Evolutionary conservation across 495 filamentous ascomycete species (phyloP).

Genomic region (Penicillium canariense): DNA sequence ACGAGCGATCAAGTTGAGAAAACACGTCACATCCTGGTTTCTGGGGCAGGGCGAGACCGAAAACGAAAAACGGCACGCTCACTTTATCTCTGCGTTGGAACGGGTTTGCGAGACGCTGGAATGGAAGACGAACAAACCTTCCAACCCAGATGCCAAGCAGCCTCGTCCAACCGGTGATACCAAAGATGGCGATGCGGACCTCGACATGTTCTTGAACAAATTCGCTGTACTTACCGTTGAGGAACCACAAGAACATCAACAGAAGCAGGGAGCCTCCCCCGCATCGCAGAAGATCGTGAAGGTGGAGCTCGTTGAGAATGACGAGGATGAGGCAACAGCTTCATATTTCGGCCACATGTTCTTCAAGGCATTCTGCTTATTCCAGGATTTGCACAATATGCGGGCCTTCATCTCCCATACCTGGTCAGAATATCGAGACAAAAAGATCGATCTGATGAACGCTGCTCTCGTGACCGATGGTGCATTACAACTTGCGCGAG

Average conservation of each 20-base stretch:
- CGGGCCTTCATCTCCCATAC: slow-evolving; percentile 26
- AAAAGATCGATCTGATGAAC: slow-evolving; percentile 34
- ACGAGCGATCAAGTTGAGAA: slow-evolving; percentile 32
- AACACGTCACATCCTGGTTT: slow-evolving; percentile 31
- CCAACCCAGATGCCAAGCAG: slow-evolving; percentile 18
- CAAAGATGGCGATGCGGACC: slow-evolving; percentile 10
- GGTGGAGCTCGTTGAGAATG: slow-evolving; percentile 24
- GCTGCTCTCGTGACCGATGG: slow-evolving; percentile 33
- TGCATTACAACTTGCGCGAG: slow-evolving; percentile 27
- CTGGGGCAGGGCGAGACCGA: slow-evolving; percentile 23
- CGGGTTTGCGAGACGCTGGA: slow-evolving; percentile 29
- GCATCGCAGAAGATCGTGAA: slow-evolving; percentile 26
- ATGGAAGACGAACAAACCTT: slow-evolving; percentile 20
- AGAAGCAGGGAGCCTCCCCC: slow-evolving; percentile 5
- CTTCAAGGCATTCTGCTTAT: slow-evolving; percentile 30
- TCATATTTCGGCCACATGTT: slow-evolving; percentile 18
- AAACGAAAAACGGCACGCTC: slow-evolving; percentile 23
- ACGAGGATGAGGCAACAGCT: slow-evolving; percentile 23
- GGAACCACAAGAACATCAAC: slow-evolving; percentile 26
- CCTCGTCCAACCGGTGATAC: slow-evolving; percentile 11
- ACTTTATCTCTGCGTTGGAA: slow-evolving; percentile 31
- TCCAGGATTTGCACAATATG: slow-evolving; percentile 29
- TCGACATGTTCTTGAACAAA: slow-evolving; percentile 25
- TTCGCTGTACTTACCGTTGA: slow-evolving; percentile 34
- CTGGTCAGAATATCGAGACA: slow-evolving; percentile 31